Evolutionary conservation across 768 basidiomycete species (phyloP).

Genomic region (Russula lepida): DNA sequence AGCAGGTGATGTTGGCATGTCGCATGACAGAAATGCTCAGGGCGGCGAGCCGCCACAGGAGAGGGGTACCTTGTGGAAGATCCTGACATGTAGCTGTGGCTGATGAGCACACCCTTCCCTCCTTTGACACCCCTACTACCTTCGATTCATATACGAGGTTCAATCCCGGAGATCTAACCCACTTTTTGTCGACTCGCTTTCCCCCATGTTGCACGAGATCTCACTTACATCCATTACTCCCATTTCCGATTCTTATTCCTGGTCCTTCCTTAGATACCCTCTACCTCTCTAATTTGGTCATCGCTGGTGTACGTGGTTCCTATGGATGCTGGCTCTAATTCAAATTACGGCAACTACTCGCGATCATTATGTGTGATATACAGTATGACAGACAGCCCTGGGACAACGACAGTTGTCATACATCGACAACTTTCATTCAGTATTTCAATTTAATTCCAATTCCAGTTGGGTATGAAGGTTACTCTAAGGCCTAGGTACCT

Average conservation of each 20-base stretch:
- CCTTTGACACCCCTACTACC: not conserved
- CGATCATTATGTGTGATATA: not conserved
- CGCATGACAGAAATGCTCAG: conserved; percentile 52
- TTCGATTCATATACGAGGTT: conserved; percentile 10
- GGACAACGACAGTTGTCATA: not conserved
- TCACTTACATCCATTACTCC: not conserved
- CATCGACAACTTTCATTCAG: not conserved
- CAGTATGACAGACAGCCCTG: not conserved
- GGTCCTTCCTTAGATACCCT: conserved; percentile 17
- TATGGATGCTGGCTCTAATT: conserved; percentile 16
- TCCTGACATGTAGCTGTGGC: conserved; percentile 75
- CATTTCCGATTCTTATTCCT: not conserved
- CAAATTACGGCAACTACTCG: not conserved
- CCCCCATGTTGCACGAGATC: not conserved
- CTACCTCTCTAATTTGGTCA: conserved; percentile 3
- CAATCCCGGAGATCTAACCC: conserved; percentile 13
- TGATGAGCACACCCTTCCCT: conserved; percentile 18
- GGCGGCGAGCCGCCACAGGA: conserved; percentile 45
- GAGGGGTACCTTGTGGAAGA: conserved; percentile 48
- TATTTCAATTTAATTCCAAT: not conserved
- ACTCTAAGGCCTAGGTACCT: not conserved
- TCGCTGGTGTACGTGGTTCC: conserved; percentile 11
- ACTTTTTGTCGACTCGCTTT: not conserved
- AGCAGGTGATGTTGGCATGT: conserved; percentile 59
- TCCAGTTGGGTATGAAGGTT: not conserved